Evolutionary conservation across 805 yeast genomes (phyloP), one percentile per base, ranked within the genome.

Genomic region (Suhomyces kilbournensis): DNA sequence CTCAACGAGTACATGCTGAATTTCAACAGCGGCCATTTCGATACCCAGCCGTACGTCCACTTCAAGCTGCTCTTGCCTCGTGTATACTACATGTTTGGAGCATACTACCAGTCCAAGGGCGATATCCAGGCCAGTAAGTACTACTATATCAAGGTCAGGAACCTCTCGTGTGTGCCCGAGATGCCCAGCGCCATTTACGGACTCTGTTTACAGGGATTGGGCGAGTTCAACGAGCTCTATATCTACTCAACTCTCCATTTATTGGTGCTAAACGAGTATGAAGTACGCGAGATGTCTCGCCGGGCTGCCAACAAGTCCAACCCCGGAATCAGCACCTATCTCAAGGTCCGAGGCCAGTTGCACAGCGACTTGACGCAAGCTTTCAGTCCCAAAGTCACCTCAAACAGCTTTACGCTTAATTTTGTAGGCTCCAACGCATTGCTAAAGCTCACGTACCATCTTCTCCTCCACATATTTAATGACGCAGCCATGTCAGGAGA

Each of bases 41-140:
- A 75, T 2, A 56, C 72, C 48, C 53, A 64, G n/a, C 23, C n/a
- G 19, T 59, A 69, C 23, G 6, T 7, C 2, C 74, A 70, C 53
- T 54, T 42, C 48, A 70, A 68, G 46, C 61, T 63, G 23, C 52
- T 78, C 19, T 53, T 75, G 3, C 75, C 80, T 2, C 61, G 65
- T 35, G 59, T 77, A 3, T 68, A 67, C 26, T 77, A 74, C 53
- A 53, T 79, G 17, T 68, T 72, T 46, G 84, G 74, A 1, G 45
- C 71, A 3, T 67, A 69, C 48, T 64, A 68, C 53, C 83, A 79
- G 47, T 53, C 62, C 14, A 56, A 60, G 9, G 76, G 77, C 3
- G 68, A 75, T 19, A 50, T 71, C 4, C 60, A 62, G 17, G 61
- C 67, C 1, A 74, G 83, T 1, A 70, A 74, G 49, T 70, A 68